Base-by-base conservation (phyloP, 2,329 filamentous ascomycete genomes). In the Curvularia sp. region DNA sequence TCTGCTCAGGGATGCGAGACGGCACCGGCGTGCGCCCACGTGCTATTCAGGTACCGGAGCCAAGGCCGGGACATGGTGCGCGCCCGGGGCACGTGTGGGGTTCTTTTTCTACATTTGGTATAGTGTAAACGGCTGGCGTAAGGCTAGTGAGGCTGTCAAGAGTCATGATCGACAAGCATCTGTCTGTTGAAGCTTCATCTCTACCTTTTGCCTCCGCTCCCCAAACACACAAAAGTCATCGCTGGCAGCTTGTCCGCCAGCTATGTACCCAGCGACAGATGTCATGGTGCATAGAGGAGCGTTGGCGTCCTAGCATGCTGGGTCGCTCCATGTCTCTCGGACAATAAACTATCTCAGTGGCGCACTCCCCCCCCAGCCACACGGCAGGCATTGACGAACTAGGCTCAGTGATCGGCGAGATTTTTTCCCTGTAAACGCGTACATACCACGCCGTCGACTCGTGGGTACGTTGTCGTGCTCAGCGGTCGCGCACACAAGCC, bases 141-240 rank as follows among this genome's bases (percentile, higher is more conserved):
- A 42, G 27, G 36, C 19, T 53, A 41, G 55, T 19, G 19, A 13
- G 19, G 10, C 36, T 18, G 43, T 25, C 19, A 15, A 55, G 46
- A 50, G 52, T 58, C 32, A 46, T 49, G 55, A 39, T 41, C 46
- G 51, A 18, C 42, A 32, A 42, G 12, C 45, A 43, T 27, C 19
- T 43, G 13, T 25, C 21, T 9, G 8, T 25, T 27, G 6, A 9
- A 43, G 21, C 41, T 4, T 43, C 41, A 43, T 21, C 23, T 43
- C 21, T 43, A 15, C 10, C 21, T 43, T 43, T 43, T 25, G 25
- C 5, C 23, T 7, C 25, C 21, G 15, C 41, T 25, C 41, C 41
- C 41, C 23, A 13, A 7, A 43, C n/a, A 23, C 45, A 36, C 21
- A 15, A 36, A 13, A 7, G 8, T 3, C 13, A 25, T 3, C 18